These are phyloP conservation scores for Chrysoporthe austroafricana DNA, from an alignment of 2,329 filamentous ascomycete species.

Conservation along the genomic window DNA sequence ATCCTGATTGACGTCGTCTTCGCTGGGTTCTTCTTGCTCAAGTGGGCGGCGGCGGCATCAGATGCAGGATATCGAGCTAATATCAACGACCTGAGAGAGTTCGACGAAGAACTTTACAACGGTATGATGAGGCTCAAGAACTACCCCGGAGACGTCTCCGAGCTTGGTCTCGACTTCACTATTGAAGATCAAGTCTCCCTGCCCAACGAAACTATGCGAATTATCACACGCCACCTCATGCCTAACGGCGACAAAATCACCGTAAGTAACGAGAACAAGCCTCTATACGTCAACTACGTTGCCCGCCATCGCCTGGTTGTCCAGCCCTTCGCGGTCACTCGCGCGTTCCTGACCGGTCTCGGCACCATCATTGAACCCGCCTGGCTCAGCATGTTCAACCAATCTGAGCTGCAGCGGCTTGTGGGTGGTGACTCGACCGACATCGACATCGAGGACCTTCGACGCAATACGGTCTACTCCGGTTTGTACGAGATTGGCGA, in stretches of 20 bases:
- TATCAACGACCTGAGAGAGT: conserved; percentile 89
- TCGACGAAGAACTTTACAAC: conserved; percentile 89
- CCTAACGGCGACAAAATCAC: conserved; percentile 74
- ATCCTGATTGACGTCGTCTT: conserved; percentile 93
- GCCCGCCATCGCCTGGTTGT: conserved; percentile 82
- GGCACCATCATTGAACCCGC: conserved; percentile 85
- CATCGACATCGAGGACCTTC: conserved; percentile 86
- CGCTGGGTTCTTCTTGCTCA: conserved; percentile 92
- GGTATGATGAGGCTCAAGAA: conserved; percentile 85
- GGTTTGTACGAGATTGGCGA: conserved; percentile 90
- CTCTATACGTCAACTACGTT: conserved; percentile 93
- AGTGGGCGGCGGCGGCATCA: conserved; percentile 78
- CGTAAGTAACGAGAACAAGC: conserved; percentile 90
- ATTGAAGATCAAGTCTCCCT: conserved; percentile 71
- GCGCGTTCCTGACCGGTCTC: conserved; percentile 85
- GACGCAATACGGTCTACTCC: conserved; percentile 82
- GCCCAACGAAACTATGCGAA: conserved; percentile 54
- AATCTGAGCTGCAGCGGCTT: conserved; percentile 88
- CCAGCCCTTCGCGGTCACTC: conserved; percentile 81
- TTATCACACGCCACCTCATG: conserved; percentile 75
- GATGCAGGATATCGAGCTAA: conserved; percentile 79
- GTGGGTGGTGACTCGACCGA: conserved; percentile 85
- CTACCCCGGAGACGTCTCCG: conserved; percentile 77
- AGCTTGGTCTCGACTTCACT: conserved; percentile 86
- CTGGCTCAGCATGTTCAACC: conserved; percentile 99